Conservation (phyloP, 331 rosid genomes). For the Spiraea crenata region DNA sequence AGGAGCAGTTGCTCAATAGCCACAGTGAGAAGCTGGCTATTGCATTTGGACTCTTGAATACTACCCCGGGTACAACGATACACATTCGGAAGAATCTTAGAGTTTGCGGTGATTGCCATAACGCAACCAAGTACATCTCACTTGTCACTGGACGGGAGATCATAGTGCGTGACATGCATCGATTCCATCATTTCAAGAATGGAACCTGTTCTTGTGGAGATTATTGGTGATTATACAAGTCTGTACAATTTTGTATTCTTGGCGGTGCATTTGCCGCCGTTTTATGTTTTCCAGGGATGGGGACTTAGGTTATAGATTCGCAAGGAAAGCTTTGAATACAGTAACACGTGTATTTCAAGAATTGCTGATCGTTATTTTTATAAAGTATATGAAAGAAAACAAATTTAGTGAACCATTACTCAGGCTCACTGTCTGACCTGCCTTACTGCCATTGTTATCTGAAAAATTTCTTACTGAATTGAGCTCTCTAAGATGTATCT, state of each 20-base stretch:
- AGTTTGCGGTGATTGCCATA: slow-evolving; percentile 93
- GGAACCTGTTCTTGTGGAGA: slow-evolving; percentile 89
- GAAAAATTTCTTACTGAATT: too few relatives aligned
- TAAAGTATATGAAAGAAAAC: too few relatives aligned
- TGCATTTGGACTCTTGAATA: slow-evolving; percentile 78
- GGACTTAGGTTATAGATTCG: not conserved
- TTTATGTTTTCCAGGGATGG: not conserved
- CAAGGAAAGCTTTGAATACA: not conserved
- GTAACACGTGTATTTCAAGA: too few relatives aligned
- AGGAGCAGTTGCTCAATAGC: slow-evolving; percentile 68
- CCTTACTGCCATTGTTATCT: too few relatives aligned
- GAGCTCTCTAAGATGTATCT: too few relatives aligned
- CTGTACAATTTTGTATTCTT: slow-evolving; percentile 13
- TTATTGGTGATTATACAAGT: slow-evolving; percentile 57
- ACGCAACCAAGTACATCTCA: slow-evolving; percentile 76
- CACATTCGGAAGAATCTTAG: slow-evolving; percentile 81
- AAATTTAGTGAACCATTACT: too few relatives aligned
- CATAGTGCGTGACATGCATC: slow-evolving; percentile 80
- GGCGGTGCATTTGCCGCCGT: not conserved
- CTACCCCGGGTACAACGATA: slow-evolving; percentile 61
- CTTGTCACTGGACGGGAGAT: slow-evolving; percentile 77
- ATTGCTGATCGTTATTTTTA: too few relatives aligned
- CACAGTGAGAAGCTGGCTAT: slow-evolving; percentile 96
- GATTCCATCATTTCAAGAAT: slow-evolving; percentile 83
- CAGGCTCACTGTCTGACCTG: too few relatives aligned